These are phyloP conservation scores for Cercospora zeae-maydis DNA, from an alignment of 2,329 filamentous ascomycete species.

Conservation along the genomic window DNA sequence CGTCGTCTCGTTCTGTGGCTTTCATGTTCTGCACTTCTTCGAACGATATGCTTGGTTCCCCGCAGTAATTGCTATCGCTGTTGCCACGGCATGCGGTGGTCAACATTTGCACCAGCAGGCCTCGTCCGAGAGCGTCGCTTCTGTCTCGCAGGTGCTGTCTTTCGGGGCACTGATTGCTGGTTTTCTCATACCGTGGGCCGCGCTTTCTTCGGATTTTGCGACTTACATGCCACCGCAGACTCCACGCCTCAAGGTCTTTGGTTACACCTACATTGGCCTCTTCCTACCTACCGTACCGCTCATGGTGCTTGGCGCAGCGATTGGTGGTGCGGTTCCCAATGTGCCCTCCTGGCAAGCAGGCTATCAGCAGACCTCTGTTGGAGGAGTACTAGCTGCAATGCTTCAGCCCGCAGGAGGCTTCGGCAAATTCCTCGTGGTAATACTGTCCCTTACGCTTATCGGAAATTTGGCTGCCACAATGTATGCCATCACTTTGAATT, in stretches of 20 bases:
- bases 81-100: slow-evolving; percentile 42
- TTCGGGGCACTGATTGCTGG: slow-evolving; percentile 61
- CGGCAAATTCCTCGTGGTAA: slow-evolving; percentile 44
- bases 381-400: slow-evolving; percentile 41
- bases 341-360: slow-evolving; percentile 34
- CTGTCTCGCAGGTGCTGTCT: slow-evolving; percentile 34
- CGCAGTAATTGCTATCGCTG: slow-evolving; percentile 41
- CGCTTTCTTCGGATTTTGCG: slow-evolving; percentile 42
- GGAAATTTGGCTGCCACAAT: slow-evolving; percentile 46
- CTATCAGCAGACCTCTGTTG: slow-evolving; percentile 39
- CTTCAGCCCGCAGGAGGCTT: slow-evolving; percentile 43
- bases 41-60: slow-evolving; percentile 44
- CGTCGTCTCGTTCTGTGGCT: slow-evolving; percentile 61
- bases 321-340: slow-evolving; percentile 39
- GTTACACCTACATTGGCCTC: slow-evolving; percentile 39
- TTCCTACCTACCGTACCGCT: slow-evolving; percentile 37
- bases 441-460: slow-evolving; percentile 43
- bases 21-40: slow-evolving; percentile 44
- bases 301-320: slow-evolving; percentile 42
- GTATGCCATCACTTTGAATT: slow-evolving; percentile 46
- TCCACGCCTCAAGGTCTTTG: slow-evolving; percentile 36
- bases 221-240: slow-evolving; percentile 43
- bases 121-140: slow-evolving; percentile 42
- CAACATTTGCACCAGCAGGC: slow-evolving; percentile 46
- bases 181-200: slow-evolving; percentile 56